Conservation (phyloP, 495 filamentous ascomycete species). For the Bacidia gigantensis region DNA sequence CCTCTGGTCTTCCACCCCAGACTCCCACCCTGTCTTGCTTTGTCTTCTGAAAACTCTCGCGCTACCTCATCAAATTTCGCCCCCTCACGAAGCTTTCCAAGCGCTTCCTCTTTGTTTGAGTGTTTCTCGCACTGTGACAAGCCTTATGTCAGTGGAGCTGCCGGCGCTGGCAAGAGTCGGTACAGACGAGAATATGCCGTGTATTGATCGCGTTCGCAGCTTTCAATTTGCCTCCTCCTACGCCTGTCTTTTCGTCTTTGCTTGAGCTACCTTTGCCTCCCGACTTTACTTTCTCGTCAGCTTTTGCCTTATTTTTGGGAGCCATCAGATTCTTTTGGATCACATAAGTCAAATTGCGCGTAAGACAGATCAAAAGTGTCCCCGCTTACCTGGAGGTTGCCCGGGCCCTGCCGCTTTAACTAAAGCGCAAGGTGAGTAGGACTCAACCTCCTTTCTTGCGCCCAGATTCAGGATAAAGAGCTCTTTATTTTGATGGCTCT, state of each 20-base stretch:
- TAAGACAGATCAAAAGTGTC: no score
- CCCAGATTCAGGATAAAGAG: no score
- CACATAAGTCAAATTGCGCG: no score
- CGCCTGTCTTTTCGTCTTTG: slow-evolving; percentile 25
- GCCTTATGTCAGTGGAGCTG: background rate
- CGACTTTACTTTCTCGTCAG: slow-evolving; percentile 33
- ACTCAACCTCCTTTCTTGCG: no score
- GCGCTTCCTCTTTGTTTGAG: slow-evolving; percentile 73
- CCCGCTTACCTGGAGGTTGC: no score
- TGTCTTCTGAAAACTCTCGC: slow-evolving; percentile 74
- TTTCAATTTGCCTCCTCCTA: slow-evolving; percentile 39
- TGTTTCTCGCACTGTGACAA: slow-evolving; percentile 68
- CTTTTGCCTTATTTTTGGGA: slow-evolving; percentile 42
- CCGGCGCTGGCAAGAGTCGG: background rate
- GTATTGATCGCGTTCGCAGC: slow-evolving; percentile 71
- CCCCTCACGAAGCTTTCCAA: slow-evolving; percentile 62
- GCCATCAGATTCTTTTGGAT: no score
- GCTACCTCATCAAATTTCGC: slow-evolving; percentile 85
- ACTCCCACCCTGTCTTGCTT: slow-evolving; percentile 68
- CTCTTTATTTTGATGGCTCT: no score
- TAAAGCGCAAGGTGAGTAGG: no score
- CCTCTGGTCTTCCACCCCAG: slow-evolving; percentile 77
- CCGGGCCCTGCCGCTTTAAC: no score
- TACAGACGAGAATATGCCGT: slow-evolving; percentile 56
- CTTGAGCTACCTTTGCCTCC: slow-evolving; percentile 36